Base-by-base conservation (phyloP, 805 yeast genomes). In the Lachancea lanzarotensis region DNA sequence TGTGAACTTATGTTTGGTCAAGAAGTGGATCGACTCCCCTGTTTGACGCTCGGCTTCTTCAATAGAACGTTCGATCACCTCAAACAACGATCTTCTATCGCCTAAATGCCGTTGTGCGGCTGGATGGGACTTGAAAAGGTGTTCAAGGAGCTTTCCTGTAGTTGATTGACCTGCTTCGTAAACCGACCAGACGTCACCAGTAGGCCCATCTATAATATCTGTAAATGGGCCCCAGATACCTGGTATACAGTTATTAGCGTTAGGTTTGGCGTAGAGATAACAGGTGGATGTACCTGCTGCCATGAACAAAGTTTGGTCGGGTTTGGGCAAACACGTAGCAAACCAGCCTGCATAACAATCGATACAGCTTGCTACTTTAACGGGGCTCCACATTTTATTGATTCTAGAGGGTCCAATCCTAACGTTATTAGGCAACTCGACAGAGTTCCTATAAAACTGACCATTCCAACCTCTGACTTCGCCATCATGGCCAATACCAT, bases 241-340 rank as follows among this genome's bases (percentile, higher is more conserved):
- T 0, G 68, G 63, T 1, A 67, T 51, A 2, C 54, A 47, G 1
- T 33, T 38, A 2, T 25, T 42, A 7, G 29, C 19, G 0, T 46
- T 25, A 0, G 46, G 50, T 20, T 65, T 60, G 0, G 67, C 65
- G 11, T 65, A 52, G 12, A 77, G 49, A 48, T 68, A 78, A 49
- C 85, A 79, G 0, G 83, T 78, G 6, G 82, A 76, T 0, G 84
- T 79, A 0, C 84, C 84, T 1, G 82, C 85, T 5, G 77, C 74
- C 73, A 78, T 68, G 1, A 75, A 65, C 19, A 78, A 50, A 4
- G 68, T 53, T 5, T 51, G 42, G 7, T 50, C 48, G 1, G 57
- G 43, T 4, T 46, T 30, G 2, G 48, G 31, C 2, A 66, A 62
- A 29, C 66, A 59, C 1, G 71, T 62, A 0, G 75, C 63, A 12